phyloP scores from a whole-genome alignment of 768 basidiomycete genomes.

The Rhodocollybia butyracea region DNA sequence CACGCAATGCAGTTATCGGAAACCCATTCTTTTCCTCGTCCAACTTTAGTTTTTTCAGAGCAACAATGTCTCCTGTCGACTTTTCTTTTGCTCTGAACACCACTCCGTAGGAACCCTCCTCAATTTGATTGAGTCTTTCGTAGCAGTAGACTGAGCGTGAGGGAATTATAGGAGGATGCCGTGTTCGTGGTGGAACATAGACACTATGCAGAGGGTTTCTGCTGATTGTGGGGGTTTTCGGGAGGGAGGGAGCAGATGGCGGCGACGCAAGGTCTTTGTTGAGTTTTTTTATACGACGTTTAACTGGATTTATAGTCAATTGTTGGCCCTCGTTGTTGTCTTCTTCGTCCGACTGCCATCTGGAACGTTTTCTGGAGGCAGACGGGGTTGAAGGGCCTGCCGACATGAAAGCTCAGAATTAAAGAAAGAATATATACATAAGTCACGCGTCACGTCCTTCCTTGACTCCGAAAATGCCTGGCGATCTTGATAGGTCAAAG shows the following conservation, averaged over 20 bases:
- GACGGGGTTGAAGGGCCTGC: slow-evolving; percentile 52
- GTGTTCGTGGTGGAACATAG: slow-evolving; percentile 72
- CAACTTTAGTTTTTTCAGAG: slow-evolving; percentile 95
- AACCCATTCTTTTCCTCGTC: slow-evolving; percentile 99
- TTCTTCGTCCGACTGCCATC: slow-evolving; percentile 60
- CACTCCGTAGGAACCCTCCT: slow-evolving; percentile 97
- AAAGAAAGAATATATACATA: background rate
- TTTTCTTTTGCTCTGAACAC: slow-evolving; percentile 97
- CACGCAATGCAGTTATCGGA: slow-evolving; percentile 93
- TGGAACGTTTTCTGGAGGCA: slow-evolving; percentile 72
- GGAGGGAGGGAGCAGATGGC: slow-evolving; percentile 12
- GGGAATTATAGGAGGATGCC: slow-evolving; percentile 76
- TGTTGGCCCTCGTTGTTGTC: slow-evolving; percentile 33
- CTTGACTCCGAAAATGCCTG: slow-evolving; percentile 15
- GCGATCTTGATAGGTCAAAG: slow-evolving; percentile 23
- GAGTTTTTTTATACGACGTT: slow-evolving; percentile 52
- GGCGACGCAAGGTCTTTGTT: slow-evolving; percentile 16
- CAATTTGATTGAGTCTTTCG: slow-evolving; percentile 94
- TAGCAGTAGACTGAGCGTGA: slow-evolving; percentile 94
- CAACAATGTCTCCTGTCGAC: slow-evolving; percentile 92
- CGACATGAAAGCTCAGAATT: background rate
- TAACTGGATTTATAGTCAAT: slow-evolving; percentile 39
- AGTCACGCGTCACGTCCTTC: background rate
- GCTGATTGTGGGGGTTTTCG: slow-evolving; percentile 15
- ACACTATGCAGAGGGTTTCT: slow-evolving; percentile 45